A percentile compares a stretch with the other conserved stretches of the same genome.
phyloP scores from a whole-genome alignment of 176 grass and related monocot genomes.

The Carex myosuroides region DNA sequence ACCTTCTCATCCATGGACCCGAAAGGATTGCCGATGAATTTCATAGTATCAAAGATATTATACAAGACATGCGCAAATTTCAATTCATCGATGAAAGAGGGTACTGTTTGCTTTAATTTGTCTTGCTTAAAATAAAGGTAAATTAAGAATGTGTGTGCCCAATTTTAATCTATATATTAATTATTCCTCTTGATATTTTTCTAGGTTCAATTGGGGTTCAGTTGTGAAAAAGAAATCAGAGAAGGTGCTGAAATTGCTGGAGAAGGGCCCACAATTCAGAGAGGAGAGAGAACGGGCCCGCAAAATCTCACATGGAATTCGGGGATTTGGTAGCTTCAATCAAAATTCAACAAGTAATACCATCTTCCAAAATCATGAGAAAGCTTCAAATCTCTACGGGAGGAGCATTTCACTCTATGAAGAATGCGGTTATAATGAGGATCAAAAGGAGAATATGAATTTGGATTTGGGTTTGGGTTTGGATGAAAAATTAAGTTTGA shows the following conservation, averaged over 20 bases:
- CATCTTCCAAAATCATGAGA: not conserved
- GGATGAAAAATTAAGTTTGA: not conserved
- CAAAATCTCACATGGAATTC: slow-evolving; percentile 63
- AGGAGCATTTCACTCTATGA: slow-evolving; percentile 51
- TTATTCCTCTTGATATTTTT: not conserved
- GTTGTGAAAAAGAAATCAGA: slow-evolving; percentile 65
- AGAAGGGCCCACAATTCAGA: slow-evolving; percentile 58
- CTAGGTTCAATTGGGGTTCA: slow-evolving; percentile 84
- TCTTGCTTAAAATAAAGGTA: not conserved
- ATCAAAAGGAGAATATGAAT: slow-evolving; percentile 50
- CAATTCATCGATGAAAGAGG: slow-evolving; percentile 83
- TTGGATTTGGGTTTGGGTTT: not conserved
- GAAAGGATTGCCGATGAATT: slow-evolving; percentile 62
- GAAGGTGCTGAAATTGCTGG: slow-evolving; percentile 69
- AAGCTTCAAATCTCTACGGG: slow-evolving; percentile 19
- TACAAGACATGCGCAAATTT: slow-evolving; percentile 42
- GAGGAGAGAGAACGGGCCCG: slow-evolving; percentile 63
- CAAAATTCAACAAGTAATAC: slow-evolving; percentile 13
- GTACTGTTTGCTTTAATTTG: slow-evolving; percentile 11
- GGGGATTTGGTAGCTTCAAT: slow-evolving; percentile 83
- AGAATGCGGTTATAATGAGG: slow-evolving; percentile 16
- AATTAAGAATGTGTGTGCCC: not conserved
- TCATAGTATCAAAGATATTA: slow-evolving; percentile 36
- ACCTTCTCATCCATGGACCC: slow-evolving; percentile 76
- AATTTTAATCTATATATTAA: not conserved